Percentiles rank a stretch among this genome's conserved stretches.
These are phyloP conservation scores for Catunica adiposa DNA, from an alignment of 2,329 filamentous ascomycete species.

Conservation along the genomic window DNA sequence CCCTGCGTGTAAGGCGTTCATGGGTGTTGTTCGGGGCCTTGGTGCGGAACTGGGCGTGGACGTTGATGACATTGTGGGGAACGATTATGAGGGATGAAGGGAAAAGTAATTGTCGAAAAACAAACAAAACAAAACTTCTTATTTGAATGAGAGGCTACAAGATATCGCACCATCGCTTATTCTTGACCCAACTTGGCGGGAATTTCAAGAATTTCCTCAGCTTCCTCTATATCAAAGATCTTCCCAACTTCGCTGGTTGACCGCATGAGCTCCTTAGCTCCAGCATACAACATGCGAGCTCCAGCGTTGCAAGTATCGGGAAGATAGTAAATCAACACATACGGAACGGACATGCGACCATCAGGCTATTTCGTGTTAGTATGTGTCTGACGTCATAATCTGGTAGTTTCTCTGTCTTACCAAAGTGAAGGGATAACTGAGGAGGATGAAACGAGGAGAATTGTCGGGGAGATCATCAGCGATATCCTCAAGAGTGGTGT, in stretches of 20 bases:
- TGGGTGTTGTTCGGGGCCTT: conserved; percentile 60
- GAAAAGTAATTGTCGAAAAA: conserved; percentile 14
- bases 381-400: conserved; percentile 1
- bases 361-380: conserved; percentile 39
- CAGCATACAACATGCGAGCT: conserved; percentile 83
- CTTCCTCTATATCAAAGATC: conserved; percentile 68
- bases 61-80: conserved; percentile 34
- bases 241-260: conserved; percentile 80
- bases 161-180: conserved; percentile 6
- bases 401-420: conserved; percentile 30
- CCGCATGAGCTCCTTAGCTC: conserved; percentile 89
- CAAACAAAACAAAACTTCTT: neutral
- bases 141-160: neutral
- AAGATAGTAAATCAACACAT: conserved; percentile 88
- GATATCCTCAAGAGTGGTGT: conserved; percentile 64
- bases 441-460: conserved; percentile 70
- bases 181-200: conserved; percentile 41
- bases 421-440: conserved; percentile 80
- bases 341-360: conserved; percentile 74
- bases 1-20: conserved; percentile 70
- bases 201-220: conserved; percentile 70
- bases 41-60: conserved; percentile 48
- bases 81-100: conserved; percentile 18
- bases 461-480: conserved; percentile 85
- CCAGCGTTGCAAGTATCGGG: conserved; percentile 81